Percentiles rank a stretch among this genome's conserved stretches.
phyloP scores from a whole-genome alignment of 2,329 filamentous ascomycete genomes.

The Epichloe glyceriae region DNA sequence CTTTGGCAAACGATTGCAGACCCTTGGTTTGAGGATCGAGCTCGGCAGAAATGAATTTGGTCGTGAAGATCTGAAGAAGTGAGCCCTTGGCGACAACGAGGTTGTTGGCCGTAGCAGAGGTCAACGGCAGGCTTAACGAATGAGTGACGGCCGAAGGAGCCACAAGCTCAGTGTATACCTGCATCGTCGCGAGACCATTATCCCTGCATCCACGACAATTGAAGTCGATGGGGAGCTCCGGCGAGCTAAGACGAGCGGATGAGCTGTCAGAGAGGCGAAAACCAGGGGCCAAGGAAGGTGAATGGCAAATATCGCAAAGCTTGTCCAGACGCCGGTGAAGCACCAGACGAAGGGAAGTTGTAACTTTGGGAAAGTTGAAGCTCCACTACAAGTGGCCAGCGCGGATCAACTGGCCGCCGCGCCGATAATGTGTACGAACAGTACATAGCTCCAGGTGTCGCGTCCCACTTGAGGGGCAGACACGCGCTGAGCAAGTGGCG shows the following conservation, averaged over 20 bases:
- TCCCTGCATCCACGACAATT: conserved; percentile 11
- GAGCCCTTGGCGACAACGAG: conserved; percentile 87
- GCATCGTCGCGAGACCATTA: conserved; percentile 48
- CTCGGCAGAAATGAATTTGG: conserved; percentile 54
- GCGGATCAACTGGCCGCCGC: conserved; percentile 13
- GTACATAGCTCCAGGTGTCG: no score
- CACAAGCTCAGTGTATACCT: conserved; percentile 93
- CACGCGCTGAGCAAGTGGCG: background rate
- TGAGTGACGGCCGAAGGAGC: conserved; percentile 91
- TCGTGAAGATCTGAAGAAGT: conserved; percentile 78
- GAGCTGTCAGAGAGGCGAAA: background rate
- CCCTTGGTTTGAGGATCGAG: conserved; percentile 33
- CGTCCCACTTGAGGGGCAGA: background rate
- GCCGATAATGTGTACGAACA: background rate
- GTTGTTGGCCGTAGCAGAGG: conserved; percentile 64
- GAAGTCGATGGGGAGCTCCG: background rate
- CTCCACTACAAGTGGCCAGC: background rate
- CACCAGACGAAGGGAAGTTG: background rate
- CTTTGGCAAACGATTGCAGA: conserved; percentile 18
- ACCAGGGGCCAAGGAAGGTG: background rate
- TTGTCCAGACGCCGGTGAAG: background rate
- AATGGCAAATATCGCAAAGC: background rate
- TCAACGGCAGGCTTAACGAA: conserved; percentile 67
- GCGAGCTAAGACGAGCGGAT: background rate
- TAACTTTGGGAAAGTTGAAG: background rate